Evolutionary conservation across 495 filamentous ascomycete genomes (phyloP).

Genomic region (Hypoxylon subgilvum): DNA sequence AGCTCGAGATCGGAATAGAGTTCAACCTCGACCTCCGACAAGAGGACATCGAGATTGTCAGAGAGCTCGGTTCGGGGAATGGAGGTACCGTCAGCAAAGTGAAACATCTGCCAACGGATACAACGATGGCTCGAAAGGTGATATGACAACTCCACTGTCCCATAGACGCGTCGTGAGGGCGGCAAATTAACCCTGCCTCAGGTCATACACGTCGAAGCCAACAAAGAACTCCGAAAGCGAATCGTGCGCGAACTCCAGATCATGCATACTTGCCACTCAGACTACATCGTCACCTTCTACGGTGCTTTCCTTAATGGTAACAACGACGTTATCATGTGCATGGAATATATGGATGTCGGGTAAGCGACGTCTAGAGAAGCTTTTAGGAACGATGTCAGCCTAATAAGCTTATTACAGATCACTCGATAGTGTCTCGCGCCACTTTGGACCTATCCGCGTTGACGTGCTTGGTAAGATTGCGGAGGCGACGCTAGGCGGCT

Average conservation of each 20-base stretch:
- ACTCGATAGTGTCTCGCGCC: conserved; percentile 90
- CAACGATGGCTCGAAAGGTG: conserved; percentile 97
- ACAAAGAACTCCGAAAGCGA: conserved; percentile 92
- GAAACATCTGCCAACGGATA: conserved; percentile 90
- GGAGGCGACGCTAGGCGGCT: conserved; percentile 90
- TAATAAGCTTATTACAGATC: conserved; percentile 65
- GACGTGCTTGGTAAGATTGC: conserved; percentile 99
- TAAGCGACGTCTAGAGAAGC: conserved; percentile 54
- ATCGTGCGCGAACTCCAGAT: conserved; percentile 96
- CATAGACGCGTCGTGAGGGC: not conserved
- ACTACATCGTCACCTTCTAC: conserved; percentile 96
- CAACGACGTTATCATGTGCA: conserved; percentile 97
- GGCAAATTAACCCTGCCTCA: conserved; percentile 44
- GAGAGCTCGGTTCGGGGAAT: conserved; percentile 95
- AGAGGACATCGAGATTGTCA: conserved; percentile 89
- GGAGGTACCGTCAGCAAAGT: conserved; percentile 98
- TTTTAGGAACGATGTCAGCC: conserved; percentile 16
- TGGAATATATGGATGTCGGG: conserved; percentile 99
- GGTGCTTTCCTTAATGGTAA: conserved; percentile 95
- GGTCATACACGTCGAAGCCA: conserved; percentile 98
- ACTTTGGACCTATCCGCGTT: conserved; percentile 94
- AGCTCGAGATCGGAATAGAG: conserved; percentile 95
- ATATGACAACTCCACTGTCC: not conserved
- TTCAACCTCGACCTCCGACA: conserved; percentile 90
- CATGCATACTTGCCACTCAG: conserved; percentile 96